Base-by-base conservation (phyloP, 1,139 yeast genomes). In the Hyphopichia buzzinii region DNA sequence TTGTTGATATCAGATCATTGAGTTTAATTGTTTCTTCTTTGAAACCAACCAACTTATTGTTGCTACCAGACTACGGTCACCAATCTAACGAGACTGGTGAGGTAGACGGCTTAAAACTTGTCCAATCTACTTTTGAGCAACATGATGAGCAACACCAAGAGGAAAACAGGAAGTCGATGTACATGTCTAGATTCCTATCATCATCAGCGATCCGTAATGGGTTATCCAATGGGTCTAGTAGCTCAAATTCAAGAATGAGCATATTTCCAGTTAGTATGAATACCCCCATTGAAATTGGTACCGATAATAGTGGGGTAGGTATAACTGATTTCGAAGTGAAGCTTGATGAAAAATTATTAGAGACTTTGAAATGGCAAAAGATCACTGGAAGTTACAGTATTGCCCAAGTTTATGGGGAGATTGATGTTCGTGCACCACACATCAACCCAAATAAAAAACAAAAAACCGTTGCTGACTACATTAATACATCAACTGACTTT, bases 1-100 rank as follows among this genome's bases (percentile, higher is more conserved):
- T 85, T 16, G 94, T 89, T 2, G 97, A 92, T 54, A 69, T 84
- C 42, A 72, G 97, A 43, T 90, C 97, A 0, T 63, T 89, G 41
- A 74, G 83, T 39, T 80, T 87, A 60, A 86, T 90, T 41, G 72
- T 88, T 30, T 87, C 94, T 23, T 74, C 85, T 2, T 65, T 92
- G 38, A 86, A 86, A 49, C 96, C 98, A 7, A 74, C 81, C 38
- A 82, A 83, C 50, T 70, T 90, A 33, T 67, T 92, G 14, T 58
- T 87, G 14, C 55, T 74, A 13, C 72, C 77, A 2, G 83, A 78
- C 39, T 53, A 66, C 10, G 57, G 74, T n/a, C 57, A 54, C 6
- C 26, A 40, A 13, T 46, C 39, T 13, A 40, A 40, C 4, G 31
- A 34, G 1, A 50, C 45, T 22, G 54, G 49, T 4, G 61, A 53